Evolutionary conservation across 306 rosid genomes (phyloP), one percentile per base, ranked within the genome.

Genomic region (Coriaria nepalensis): DNA sequence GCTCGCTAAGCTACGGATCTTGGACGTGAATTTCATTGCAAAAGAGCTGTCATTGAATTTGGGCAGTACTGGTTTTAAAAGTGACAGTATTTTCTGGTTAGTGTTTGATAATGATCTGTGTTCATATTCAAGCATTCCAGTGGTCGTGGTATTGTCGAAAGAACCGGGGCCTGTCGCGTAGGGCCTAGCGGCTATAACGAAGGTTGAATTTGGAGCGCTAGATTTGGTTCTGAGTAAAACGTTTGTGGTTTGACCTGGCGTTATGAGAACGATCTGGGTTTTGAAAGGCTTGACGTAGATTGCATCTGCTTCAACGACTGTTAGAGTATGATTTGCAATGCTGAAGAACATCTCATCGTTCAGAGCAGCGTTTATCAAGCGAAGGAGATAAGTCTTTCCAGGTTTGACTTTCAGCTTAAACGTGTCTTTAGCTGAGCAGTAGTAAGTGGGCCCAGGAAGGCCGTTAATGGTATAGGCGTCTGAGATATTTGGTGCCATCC

Each of bases 391-490:
- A 6, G 69, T 73, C 57, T 66, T 79, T 10, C 80, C 80, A 0
- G 87, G 78, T 65, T 73, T 68, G 66, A 79, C 87, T 57, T 73
- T 70, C 40, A 79, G 80, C 78, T 70, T 73, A 63, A 53, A 68
- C n/a, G 68, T 61, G 76, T 83, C 81, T 78, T 71, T 76, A 45
- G 74, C 71, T 13, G 81, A 52, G 71, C 93, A 82, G 15, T 58
- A 68, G 48, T 65, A 57, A 35, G 72, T 52, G 12, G 77, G 83
- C 10, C 93, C 93, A 4, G 93, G 93, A 55, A 78, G 87, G 33
- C 93, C 93, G 40, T 82, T 82, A 14, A 82, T 65, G 48, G 79
- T 78, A 52, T 73, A 77, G 61, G 83, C 81, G 63, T 82, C 93
- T 9, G 93, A 82, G 54, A 52, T 7, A 71, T 76, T 82, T 35